Evolutionary conservation across 768 basidiomycete genomes (phyloP).

Genomic region (Clavaria fumosa): DNA sequence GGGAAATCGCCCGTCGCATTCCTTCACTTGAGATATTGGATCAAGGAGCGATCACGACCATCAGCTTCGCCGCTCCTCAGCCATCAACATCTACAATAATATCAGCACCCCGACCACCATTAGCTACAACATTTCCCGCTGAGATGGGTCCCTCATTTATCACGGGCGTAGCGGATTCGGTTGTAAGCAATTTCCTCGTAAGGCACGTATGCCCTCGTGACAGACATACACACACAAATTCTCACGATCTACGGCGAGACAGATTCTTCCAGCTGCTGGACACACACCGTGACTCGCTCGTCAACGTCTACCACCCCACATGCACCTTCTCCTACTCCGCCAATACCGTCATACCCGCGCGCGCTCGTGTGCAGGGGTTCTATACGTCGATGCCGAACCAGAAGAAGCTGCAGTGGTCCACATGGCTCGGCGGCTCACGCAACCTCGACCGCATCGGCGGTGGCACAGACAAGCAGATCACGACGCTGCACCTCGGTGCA

Average conservation of each 20-base stretch:
- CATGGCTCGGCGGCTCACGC: slow-evolving; percentile 62
- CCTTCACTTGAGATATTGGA: slow-evolving; percentile 74
- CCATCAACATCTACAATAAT: slow-evolving; percentile 26
- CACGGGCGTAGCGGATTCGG: slow-evolving; percentile 49
- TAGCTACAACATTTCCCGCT: slow-evolving; percentile 61
- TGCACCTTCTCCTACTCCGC: slow-evolving; percentile 88
- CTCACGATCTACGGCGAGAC: slow-evolving; percentile 8
- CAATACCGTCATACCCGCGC: slow-evolving; percentile 68
- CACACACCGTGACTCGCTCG: slow-evolving; percentile 46
- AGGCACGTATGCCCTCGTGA: slow-evolving; percentile 35
- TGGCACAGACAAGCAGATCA: slow-evolving; percentile 43
- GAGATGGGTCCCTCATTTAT: slow-evolving; percentile 63
- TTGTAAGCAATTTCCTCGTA: slow-evolving; percentile 66
- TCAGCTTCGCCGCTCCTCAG: slow-evolving; percentile 63
- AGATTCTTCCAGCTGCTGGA: slow-evolving; percentile 86
- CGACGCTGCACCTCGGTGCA: slow-evolving; percentile 57
- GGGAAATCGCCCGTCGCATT: slow-evolving; percentile 72
- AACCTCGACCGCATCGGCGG: slow-evolving; percentile 58
- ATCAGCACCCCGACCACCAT: slow-evolving; percentile 28
- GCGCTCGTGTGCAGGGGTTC: slow-evolving; percentile 59
- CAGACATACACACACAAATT: not conserved
- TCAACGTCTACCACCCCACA: slow-evolving; percentile 61
- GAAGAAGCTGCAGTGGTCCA: slow-evolving; percentile 62
- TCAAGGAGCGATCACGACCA: slow-evolving; percentile 60
- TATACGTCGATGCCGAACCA: slow-evolving; percentile 68